phyloP scores from a whole-genome alignment of 2,329 filamentous ascomycete species.

The Capronia epimyces region DNA sequence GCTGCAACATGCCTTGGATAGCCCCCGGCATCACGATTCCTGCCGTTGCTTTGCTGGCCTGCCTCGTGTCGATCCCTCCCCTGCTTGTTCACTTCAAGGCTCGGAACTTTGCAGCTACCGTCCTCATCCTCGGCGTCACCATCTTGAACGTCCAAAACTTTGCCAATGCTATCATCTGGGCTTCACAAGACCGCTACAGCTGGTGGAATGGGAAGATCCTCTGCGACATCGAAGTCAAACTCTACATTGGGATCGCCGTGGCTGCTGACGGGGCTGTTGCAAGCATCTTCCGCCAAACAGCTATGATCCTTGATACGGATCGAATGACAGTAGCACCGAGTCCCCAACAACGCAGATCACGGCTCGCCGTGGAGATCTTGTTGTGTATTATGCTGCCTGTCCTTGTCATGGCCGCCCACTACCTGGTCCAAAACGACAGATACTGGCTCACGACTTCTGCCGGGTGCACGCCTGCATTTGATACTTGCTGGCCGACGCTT shows the following conservation, averaged over 20 bases:
- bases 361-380: conserved; percentile 47
- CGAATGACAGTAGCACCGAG: conserved; percentile 49
- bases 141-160: conserved; percentile 55
- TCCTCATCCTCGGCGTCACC: conserved; percentile 52
- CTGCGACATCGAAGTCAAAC: conserved; percentile 60
- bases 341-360: conserved; percentile 44
- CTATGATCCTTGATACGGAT: conserved; percentile 56
- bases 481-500: conserved; percentile 54
- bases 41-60: conserved; percentile 13
- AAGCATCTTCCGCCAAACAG: conserved; percentile 57
- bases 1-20: conserved; percentile 4
- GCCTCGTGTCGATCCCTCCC: conserved; percentile 39
- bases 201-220: conserved; percentile 57
- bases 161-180: conserved; percentile 62
- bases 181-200: conserved; percentile 48
- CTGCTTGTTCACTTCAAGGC: conserved; percentile 57
- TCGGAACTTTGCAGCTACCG: conserved; percentile 55
- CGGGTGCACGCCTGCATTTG: conserved; percentile 48
- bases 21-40: conserved; percentile 9
- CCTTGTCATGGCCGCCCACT: conserved; percentile 53
- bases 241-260: conserved; percentile 50
- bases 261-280: conserved; percentile 50
- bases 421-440: conserved; percentile 54
- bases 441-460: conserved; percentile 46
- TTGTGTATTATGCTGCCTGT: conserved; percentile 54